These are phyloP conservation scores for Ciborinia camelliae DNA, from an alignment of 2,329 filamentous ascomycete species.

Conservation along the genomic window DNA sequence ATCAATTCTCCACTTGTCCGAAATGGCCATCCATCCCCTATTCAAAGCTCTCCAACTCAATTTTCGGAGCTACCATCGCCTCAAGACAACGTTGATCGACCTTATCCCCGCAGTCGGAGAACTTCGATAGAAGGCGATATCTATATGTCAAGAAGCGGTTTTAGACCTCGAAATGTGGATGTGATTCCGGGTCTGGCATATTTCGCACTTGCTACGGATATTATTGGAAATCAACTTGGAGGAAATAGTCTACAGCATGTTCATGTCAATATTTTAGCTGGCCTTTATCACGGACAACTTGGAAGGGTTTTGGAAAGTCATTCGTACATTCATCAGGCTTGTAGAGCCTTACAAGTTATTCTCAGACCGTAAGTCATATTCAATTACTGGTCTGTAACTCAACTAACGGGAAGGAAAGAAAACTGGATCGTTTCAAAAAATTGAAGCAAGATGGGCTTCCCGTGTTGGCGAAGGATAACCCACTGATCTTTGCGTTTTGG, in stretches of 20 bases:
- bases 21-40: slow-evolving; percentile 53
- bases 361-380: slow-evolving; percentile 55
- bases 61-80: slow-evolving; percentile 49
- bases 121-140: slow-evolving; percentile 46
- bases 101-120: slow-evolving; percentile 42
- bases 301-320: slow-evolving; percentile 84
- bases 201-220: slow-evolving; percentile 81
- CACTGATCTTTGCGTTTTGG: slow-evolving; percentile 79
- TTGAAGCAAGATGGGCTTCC: slow-evolving; percentile 29
- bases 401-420: slow-evolving; percentile 29
- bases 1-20: slow-evolving; percentile 38
- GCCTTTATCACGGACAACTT: slow-evolving; percentile 84
- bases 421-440: slow-evolving; percentile 41
- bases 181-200: slow-evolving; percentile 86
- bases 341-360: slow-evolving; percentile 63
- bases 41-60: slow-evolving; percentile 51
- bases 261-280: slow-evolving; percentile 79
- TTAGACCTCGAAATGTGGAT: slow-evolving; percentile 63
- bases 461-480: slow-evolving; percentile 49
- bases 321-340: slow-evolving; percentile 55
- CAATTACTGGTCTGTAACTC: slow-evolving; percentile 4
- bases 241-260: slow-evolving; percentile 79
- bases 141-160: slow-evolving; percentile 28
- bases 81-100: slow-evolving; percentile 44
- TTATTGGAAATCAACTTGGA: slow-evolving; percentile 78